phyloP scores from a whole-genome alignment of 805 yeast species.

The Wickerhamomyces hampshirensis region DNA sequence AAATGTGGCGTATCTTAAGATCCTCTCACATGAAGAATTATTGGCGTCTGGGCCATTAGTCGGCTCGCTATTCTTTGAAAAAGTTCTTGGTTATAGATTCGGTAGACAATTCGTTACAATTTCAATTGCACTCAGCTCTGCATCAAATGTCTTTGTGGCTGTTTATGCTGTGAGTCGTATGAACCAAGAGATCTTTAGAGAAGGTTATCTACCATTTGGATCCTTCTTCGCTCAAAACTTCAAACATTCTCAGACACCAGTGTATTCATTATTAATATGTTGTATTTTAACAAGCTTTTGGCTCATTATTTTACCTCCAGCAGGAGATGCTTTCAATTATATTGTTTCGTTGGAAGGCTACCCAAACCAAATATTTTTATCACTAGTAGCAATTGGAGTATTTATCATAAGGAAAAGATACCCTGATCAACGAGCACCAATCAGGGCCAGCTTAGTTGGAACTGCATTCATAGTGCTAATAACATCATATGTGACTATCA shows the following conservation, averaged over 20 bases:
- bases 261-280: constrained; percentile 39
- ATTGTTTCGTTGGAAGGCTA: constrained; percentile 43
- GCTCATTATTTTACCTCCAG: constrained; percentile 31
- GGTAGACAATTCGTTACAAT: constrained; percentile 53
- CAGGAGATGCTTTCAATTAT: constrained; percentile 35
- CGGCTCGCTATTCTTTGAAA: constrained; percentile 55
- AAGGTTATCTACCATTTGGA: constrained; percentile 56
- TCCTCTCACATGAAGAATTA: constrained; percentile 49
- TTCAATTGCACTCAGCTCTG: constrained; percentile 56
- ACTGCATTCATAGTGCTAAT: constrained; percentile 41
- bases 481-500: constrained; percentile 42
- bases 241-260: constrained; percentile 49
- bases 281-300: constrained; percentile 29
- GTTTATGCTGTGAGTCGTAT: constrained; percentile 54
- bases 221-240: constrained; percentile 47
- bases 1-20: constrained; percentile 53
- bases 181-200: constrained; percentile 62
- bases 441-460: constrained; percentile 46
- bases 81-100: constrained; percentile 44
- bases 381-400: constrained; percentile 51
- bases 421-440: constrained; percentile 45
- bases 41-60: constrained; percentile 51
- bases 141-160: constrained; percentile 60
- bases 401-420: constrained; percentile 47
- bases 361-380: constrained; percentile 43